Evolutionary conservation across 352 stramenopile genomes (phyloP), one percentile per base, ranked within the genome.

Genomic region (Plasmopara viticola): DNA sequence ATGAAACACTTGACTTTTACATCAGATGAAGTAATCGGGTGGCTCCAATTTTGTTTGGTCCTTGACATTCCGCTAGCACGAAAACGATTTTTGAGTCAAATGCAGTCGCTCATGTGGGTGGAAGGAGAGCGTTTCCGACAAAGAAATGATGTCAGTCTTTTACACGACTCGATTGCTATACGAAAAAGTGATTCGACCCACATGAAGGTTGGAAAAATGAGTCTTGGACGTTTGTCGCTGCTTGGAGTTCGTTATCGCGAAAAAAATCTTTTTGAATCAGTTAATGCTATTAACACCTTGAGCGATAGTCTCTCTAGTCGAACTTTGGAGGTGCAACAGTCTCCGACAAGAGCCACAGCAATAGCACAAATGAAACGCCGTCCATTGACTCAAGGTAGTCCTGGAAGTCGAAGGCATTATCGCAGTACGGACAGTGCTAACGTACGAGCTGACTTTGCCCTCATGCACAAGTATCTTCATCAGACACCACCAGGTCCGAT

Each of bases 1-100:
- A 98, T 99, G 94, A 99, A 99, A 64, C 96, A 99, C 57, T 94
- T 87, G 34, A 64, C 66, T 30, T 95, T 99, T 43, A 98, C 94
- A 0, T 94, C 95, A 0, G 74, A 76, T 6, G 95, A 99, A 72
- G 90, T 80, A 5, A 96, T 98, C 55, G 94, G 84, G 0, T 99
- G 94, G 91, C 84, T 98, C 47, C 81, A 89, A n/a, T 90, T 98
- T 49, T 98, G 90, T 60, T 71, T 89, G 39, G 90, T 93, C 1
- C 86, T 82, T 2, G 86, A 75, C 44, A 76, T 98, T 4, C 91
- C 78, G 60, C 73, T 42, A 2, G 75, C 72, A 17, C 87, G 96
- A 53, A 84, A 97, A 65, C 62, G 96, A 15, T 97, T 96, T 58
- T 66, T 99, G 30, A 60, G 90, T 53, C 62, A 86, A 42, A 84